Percentiles rank a stretch among this genome's conserved stretches.
These are phyloP conservation scores for Wickerhamomyces rabaulensis DNA, from an alignment of 805 yeast genomes.

Conservation along the genomic window DNA sequence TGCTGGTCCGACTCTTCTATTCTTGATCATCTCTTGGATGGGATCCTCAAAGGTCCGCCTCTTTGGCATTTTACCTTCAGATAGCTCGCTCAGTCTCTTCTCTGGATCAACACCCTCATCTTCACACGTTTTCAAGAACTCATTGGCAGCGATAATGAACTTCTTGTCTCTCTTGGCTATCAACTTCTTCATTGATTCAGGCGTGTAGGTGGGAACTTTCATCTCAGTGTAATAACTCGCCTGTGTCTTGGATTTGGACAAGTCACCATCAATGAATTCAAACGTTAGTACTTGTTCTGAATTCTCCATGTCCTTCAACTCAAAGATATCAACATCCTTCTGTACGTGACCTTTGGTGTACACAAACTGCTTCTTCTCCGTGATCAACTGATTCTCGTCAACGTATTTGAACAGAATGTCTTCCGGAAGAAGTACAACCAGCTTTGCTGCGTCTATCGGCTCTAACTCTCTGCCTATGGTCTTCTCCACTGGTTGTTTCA, in stretches of 20 bases:
- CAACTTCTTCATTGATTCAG: constrained; percentile 54
- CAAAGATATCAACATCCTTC: constrained; percentile 47
- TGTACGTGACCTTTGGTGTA: constrained; percentile 47
- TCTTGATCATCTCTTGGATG: constrained; percentile 47
- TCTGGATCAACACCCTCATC: constrained; percentile 35
- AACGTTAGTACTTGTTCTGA: constrained; percentile 59
- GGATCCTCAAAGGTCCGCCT: constrained; percentile 53
- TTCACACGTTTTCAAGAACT: constrained; percentile 31
- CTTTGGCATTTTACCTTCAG: constrained; percentile 40
- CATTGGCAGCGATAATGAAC: constrained; percentile 37
- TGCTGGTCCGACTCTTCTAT: constrained; percentile 18
- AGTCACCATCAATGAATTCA: constrained; percentile 68
- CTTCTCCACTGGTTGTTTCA: constrained; percentile 48
- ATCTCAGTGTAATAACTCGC: constrained; percentile 38
- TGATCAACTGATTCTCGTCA: constrained; percentile 63
- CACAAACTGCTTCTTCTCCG: constrained; percentile 32
- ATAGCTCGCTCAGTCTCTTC: constrained; percentile 30
- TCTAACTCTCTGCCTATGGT: constrained; percentile 40
- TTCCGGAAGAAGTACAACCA: constrained; percentile 57
- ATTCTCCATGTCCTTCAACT: constrained; percentile 35
- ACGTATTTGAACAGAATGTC: constrained; percentile 70
- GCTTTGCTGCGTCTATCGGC: constrained; percentile 55
- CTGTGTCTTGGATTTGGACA: constrained; percentile 44
- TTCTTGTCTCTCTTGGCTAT: constrained; percentile 52
- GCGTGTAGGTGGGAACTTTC: constrained; percentile 44